phyloP scores from a whole-genome alignment of 2,329 filamentous ascomycete genomes.

The Rhexocercosporidium sp. region DNA sequence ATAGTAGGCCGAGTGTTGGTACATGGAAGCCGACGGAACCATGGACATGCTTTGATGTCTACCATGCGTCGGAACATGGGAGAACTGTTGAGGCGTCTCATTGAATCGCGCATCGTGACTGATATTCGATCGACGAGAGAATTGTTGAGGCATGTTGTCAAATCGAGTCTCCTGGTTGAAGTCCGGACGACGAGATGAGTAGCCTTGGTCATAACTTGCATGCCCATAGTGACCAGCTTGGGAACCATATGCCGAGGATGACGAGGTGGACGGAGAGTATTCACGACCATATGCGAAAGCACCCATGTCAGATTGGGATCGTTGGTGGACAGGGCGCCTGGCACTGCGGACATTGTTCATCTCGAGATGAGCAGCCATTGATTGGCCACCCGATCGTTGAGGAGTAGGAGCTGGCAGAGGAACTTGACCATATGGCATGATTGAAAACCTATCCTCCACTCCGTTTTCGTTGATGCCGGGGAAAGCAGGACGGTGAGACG shows the following conservation, averaged over 20 bases:
- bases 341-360: conserved; percentile 20
- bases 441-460: conserved; percentile 26
- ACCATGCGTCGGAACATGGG: conserved; percentile 7
- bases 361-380: conserved; percentile 36
- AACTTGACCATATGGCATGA: conserved; percentile 23
- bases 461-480: conserved; percentile 33
- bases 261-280: conserved; percentile 18
- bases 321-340: conserved; percentile 33
- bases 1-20: conserved; percentile 9
- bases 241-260: conserved; percentile 4
- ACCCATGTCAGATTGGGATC: conserved; percentile 40
- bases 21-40: conserved; percentile 7
- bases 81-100: conserved; percentile 13
- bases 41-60: conserved; percentile 17
- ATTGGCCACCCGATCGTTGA: conserved; percentile 31
- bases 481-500: conserved; percentile 32
- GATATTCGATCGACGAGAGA: neutral
- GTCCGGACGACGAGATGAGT: neutral
- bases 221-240: conserved; percentile 9
- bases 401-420: conserved; percentile 36
- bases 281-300: conserved; percentile 19
- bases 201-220: conserved; percentile 13
- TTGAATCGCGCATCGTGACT: conserved; percentile 1
- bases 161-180: neutral
- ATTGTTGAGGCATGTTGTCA: conserved; percentile 2